A percentile compares a stretch with the other conserved stretches of the same genome.
These are phyloP conservation scores for Achlya hypogyna DNA, from an alignment of 352 stramenopile species.

Conservation along the genomic window DNA sequence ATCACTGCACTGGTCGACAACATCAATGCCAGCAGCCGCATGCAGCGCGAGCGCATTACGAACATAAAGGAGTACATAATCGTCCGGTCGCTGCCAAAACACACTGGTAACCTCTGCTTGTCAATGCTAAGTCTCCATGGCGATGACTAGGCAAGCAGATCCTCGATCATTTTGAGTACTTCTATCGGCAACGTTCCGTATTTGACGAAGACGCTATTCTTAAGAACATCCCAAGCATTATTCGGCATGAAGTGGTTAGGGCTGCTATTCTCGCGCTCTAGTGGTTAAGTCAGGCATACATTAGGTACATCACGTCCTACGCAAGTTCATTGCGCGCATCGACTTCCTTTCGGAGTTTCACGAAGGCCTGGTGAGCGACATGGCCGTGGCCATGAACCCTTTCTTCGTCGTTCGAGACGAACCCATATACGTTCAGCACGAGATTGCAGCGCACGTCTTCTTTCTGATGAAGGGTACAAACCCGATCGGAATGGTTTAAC, in stretches of 20 bases:
- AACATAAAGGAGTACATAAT: conserved; percentile 79
- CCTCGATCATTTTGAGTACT: conserved; percentile 75
- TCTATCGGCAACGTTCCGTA: conserved; percentile 73
- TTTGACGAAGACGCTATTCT: conserved; percentile 70
- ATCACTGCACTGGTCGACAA: conserved; percentile 75
- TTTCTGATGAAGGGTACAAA: conserved; percentile 57
- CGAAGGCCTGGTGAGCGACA: conserved; percentile 70
- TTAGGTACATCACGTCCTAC: conserved; percentile 66
- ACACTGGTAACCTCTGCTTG: conserved; percentile 12
- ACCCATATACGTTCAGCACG: conserved; percentile 67
- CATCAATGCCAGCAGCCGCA: conserved; percentile 49
- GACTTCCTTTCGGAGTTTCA: conserved; percentile 65
- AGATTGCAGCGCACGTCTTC: conserved; percentile 78
- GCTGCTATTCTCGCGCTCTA: background rate
- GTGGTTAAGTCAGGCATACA: background rate
- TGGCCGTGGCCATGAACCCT: conserved; percentile 70
- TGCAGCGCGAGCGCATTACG: conserved; percentile 67
- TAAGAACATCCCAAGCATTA: conserved; percentile 47
- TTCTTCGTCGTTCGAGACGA: conserved; percentile 70
- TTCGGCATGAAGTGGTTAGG: conserved; percentile 73
- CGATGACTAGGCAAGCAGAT: conserved; percentile 47
- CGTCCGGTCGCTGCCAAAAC: conserved; percentile 59
- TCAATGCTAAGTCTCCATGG: background rate
- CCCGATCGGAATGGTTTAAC: background rate
- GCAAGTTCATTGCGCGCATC: conserved; percentile 56